These are phyloP conservation scores for Symmetrospora coprosmae DNA, from an alignment of 768 basidiomycete species.

Conservation along the genomic window DNA sequence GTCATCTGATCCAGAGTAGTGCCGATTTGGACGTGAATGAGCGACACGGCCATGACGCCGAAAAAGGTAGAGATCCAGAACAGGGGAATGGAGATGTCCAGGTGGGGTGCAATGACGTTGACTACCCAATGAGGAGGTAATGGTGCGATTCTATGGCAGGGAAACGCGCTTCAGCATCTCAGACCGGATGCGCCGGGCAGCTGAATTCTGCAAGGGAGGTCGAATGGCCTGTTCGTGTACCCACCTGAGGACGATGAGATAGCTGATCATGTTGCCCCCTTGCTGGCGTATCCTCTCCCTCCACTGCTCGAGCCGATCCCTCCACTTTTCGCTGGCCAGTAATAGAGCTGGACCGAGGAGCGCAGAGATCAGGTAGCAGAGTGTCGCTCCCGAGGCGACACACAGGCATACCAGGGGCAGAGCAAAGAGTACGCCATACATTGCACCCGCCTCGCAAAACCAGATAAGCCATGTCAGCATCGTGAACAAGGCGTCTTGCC, in stretches of 20 bases:
- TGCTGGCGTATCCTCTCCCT: conserved; percentile 60
- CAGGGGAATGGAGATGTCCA: conserved; percentile 66
- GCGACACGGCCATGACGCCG: conserved; percentile 75
- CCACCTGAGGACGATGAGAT: conserved; percentile 65
- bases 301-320: conserved; percentile 68
- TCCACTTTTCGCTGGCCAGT: conserved; percentile 71
- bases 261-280: conserved; percentile 72
- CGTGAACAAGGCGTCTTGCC: too few relatives aligned
- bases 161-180: neutral
- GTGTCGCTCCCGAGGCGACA: conserved; percentile 74
- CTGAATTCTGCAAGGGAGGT: neutral
- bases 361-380: conserved; percentile 84
- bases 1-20: conserved; percentile 85
- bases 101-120: conserved; percentile 79
- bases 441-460: conserved; percentile 73
- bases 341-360: conserved; percentile 85
- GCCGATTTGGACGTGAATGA: conserved; percentile 82
- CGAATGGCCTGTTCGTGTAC: neutral
- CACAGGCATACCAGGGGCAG: conserved; percentile 82
- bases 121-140: conserved; percentile 87
- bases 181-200: neutral
- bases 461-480: too few relatives aligned
- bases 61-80: conserved; percentile 87
- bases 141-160: conserved; percentile 57
- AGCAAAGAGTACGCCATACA: conserved; percentile 77